These are phyloP conservation scores for Xylaria sp. DNA, from an alignment of 495 filamentous ascomycete species.

Conservation along the genomic window DNA sequence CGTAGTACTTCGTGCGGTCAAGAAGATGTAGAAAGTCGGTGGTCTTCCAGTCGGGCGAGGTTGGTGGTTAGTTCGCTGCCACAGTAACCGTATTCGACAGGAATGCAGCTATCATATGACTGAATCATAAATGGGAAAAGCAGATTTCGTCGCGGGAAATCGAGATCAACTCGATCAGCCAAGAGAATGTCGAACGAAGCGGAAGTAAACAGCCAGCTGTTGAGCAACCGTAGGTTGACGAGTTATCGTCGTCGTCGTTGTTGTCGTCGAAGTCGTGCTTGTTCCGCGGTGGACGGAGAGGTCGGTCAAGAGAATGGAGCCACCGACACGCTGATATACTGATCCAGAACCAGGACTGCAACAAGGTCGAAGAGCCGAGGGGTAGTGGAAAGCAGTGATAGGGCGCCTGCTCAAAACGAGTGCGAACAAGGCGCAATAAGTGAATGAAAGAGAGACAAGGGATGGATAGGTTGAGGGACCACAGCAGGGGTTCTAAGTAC, in stretches of 20 bases:
- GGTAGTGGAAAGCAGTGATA: conserved; percentile 12
- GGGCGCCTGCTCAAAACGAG: conserved; percentile 7
- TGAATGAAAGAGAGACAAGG: conserved; percentile 23
- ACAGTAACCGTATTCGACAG: conserved; percentile 5
- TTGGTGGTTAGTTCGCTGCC: background rate
- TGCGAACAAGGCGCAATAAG: background rate
- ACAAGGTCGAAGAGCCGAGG: background rate
- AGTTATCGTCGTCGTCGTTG: background rate
- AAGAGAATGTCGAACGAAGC: conserved; percentile 30
- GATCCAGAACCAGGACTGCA: background rate
- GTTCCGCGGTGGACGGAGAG: background rate
- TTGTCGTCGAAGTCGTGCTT: conserved; percentile 1
- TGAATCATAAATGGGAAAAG: conserved; percentile 8
- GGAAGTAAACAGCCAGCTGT: conserved; percentile 40
- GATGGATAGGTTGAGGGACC: conserved; percentile 8
- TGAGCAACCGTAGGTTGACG: conserved; percentile 13
- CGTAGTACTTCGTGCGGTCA: conserved; percentile 5
- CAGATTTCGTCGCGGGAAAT: conserved; percentile 18
- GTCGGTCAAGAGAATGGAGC: conserved; percentile 4
- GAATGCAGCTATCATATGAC: conserved; percentile 8
- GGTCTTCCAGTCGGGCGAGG: background rate
- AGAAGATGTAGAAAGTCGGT: background rate
- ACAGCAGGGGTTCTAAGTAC: conserved; percentile 6
- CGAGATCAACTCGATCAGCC: conserved; percentile 40
- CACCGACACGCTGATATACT: background rate